phyloP scores from a whole-genome alignment of 345 rosid species.

The Salix brachista region DNA sequence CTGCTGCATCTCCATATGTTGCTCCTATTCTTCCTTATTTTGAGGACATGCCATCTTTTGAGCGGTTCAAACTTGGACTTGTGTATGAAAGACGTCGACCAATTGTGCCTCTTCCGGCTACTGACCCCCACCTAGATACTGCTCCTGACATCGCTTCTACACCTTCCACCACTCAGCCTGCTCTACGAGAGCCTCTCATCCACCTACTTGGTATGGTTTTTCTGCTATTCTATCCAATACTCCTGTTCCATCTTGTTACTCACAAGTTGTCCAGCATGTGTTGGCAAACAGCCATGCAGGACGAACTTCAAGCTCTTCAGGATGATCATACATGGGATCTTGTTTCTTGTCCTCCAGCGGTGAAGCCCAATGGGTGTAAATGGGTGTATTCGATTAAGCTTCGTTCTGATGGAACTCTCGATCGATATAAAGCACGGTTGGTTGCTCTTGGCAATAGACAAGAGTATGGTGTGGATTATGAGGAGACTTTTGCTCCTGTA shows the following conservation, averaged over 20 bases:
- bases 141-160: not conserved
- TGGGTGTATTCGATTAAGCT: not conserved
- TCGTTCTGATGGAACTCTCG: not conserved
- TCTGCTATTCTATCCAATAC: not conserved
- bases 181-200: not conserved
- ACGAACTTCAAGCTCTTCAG: not conserved
- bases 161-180: not conserved
- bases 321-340: too few species aligned
- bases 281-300: too few species aligned
- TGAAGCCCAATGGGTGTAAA: not conserved
- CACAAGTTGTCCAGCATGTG: not conserved
- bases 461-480: too few species aligned
- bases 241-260: not conserved
- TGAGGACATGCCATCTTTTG: not conserved
- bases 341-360: too few species aligned
- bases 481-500: not conserved
- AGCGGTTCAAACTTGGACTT: not conserved
- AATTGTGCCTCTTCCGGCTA: not conserved
- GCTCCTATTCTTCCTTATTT: not conserved
- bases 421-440: not conserved
- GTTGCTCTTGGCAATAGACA: not conserved
- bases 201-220: not conserved
- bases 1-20: too few species aligned
- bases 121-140: rapidly evolving
- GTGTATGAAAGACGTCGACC: too few species aligned